These are phyloP conservation scores for Pleurotus citrinopileatus DNA, from an alignment of 768 basidiomycete species.

Conservation along the genomic window DNA sequence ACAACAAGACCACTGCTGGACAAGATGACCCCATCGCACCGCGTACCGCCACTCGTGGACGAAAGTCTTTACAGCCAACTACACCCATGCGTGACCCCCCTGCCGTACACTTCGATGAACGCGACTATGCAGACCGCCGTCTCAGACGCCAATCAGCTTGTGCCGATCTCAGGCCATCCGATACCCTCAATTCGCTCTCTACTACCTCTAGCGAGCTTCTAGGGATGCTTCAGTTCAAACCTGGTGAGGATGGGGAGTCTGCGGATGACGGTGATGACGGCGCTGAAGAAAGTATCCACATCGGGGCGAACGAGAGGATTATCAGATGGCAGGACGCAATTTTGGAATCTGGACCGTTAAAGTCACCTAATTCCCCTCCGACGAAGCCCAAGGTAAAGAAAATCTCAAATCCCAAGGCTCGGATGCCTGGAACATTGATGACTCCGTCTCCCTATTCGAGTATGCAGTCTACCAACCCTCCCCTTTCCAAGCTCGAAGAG, in stretches of 20 bases:
- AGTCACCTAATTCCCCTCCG: conserved; percentile 14
- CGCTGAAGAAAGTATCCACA: conserved; percentile 21
- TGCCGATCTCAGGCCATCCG: conserved; percentile 24
- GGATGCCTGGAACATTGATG: conserved; percentile 56
- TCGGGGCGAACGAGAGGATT: conserved; percentile 32
- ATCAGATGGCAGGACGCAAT: conserved; percentile 33
- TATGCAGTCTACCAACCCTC: conserved; percentile 21
- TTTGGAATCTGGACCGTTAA: conserved; percentile 7
- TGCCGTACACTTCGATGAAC: conserved; percentile 25
- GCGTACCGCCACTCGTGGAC: conserved; percentile 16
- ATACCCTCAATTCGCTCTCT: conserved; percentile 50
- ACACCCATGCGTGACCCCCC: neutral
- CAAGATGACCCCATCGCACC: conserved; percentile 26
- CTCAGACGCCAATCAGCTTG: conserved; percentile 16
- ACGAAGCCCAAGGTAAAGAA: conserved; percentile 14
- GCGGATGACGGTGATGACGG: conserved; percentile 25
- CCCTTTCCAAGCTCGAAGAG: neutral
- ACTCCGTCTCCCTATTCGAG: conserved; percentile 47
- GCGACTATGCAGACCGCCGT: conserved; percentile 29
- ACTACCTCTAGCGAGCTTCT: conserved; percentile 45
- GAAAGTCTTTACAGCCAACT: neutral
- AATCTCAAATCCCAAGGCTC: conserved; percentile 24
- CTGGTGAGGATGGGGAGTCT: conserved; percentile 40
- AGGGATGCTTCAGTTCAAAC: conserved; percentile 19
- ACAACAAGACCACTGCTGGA: neutral